phyloP scores from a whole-genome alignment of 2,329 filamentous ascomycete species.

The Tricladium varicosporioides region DNA sequence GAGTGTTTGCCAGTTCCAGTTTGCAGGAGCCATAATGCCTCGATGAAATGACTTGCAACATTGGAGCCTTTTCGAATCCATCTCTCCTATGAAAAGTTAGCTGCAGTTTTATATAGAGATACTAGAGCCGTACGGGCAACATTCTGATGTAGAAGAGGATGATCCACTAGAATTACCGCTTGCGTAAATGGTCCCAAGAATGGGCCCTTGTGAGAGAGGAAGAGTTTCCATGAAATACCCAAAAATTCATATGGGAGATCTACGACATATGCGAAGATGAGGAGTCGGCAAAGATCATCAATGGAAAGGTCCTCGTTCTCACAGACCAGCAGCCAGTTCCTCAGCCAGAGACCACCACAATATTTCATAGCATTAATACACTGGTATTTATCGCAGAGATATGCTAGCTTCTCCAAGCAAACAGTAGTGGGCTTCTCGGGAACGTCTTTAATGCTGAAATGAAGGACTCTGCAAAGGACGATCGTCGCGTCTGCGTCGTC shows the following conservation, averaged over 20 bases:
- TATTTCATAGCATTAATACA: constrained; percentile 15
- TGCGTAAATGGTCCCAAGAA: constrained; percentile 10
- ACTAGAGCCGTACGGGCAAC: constrained; percentile 11
- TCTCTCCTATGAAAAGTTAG: constrained; percentile 1
- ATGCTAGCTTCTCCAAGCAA: constrained; percentile 8
- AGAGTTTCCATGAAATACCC: constrained; percentile 18
- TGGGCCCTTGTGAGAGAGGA: constrained; percentile 19
- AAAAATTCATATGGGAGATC: constrained; percentile 17
- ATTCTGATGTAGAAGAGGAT: constrained; percentile 18
- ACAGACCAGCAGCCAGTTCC: constrained; percentile 17
- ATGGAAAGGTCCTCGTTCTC: constrained; percentile 12
- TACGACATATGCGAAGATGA: constrained; percentile 21
- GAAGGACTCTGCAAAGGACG: constrained; percentile 10
- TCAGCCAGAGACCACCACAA: constrained; percentile 18
- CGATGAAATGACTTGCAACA: constrained; percentile 16
- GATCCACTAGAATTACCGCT: constrained; percentile 11
- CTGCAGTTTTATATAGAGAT: neutral
- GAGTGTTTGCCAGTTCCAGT: constrained; percentile 10
- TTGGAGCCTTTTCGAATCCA: constrained; percentile 16
- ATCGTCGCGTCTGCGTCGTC: constrained; percentile 6
- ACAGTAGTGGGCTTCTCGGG: constrained; percentile 4
- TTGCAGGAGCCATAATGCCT: constrained; percentile 13
- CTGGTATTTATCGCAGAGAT: constrained; percentile 7
- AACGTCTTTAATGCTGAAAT: constrained; percentile 6
- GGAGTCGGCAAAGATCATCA: constrained; percentile 17